Conservation (phyloP, 176 grass and related monocot species). For the Musa itinerans region DNA sequence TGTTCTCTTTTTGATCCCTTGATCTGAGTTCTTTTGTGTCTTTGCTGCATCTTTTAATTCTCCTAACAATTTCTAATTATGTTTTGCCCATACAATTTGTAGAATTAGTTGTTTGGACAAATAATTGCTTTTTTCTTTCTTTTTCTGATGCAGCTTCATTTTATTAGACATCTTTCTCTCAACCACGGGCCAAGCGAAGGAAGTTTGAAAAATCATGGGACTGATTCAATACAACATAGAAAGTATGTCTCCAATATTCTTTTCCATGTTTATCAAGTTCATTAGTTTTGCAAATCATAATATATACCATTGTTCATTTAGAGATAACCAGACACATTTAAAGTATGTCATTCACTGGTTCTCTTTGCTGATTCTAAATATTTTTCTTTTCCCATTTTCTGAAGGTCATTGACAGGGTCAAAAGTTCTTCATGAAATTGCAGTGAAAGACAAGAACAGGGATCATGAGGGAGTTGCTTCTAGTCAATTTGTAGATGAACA, state of each 20-base stretch:
- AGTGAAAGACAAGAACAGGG: constrained; percentile 3
- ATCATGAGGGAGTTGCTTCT: constrained; percentile 22
- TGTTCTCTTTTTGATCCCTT: too few species aligned
- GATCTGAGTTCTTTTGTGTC: too few species aligned
- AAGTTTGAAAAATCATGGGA: constrained; percentile 22
- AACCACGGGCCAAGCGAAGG: constrained; percentile 38
- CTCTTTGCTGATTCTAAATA: not conserved
- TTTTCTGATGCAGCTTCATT: constrained; percentile 55
- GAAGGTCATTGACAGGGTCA: constrained; percentile 44
- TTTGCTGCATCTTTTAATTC: not conserved
- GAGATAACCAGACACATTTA: too few species aligned
- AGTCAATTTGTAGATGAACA: constrained; percentile 22
- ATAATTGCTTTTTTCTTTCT: not conserved
- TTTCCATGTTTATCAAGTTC: not conserved
- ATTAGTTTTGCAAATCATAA: not conserved
- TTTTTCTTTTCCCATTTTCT: not conserved
- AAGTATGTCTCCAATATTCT: constrained; percentile 26
- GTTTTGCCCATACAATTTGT: not conserved
- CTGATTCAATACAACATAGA: constrained; percentile 18
- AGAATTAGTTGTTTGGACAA: not conserved
- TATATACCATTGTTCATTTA: too few species aligned
- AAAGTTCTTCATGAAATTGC: constrained; percentile 27
- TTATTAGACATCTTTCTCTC: constrained; percentile 60
- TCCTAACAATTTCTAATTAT: too few species aligned
- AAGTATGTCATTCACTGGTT: too few species aligned